Evolutionary conservation across 805 yeast genomes (phyloP), one percentile per base, ranked within the genome.

Genomic region (Deakozyma indianensis): DNA sequence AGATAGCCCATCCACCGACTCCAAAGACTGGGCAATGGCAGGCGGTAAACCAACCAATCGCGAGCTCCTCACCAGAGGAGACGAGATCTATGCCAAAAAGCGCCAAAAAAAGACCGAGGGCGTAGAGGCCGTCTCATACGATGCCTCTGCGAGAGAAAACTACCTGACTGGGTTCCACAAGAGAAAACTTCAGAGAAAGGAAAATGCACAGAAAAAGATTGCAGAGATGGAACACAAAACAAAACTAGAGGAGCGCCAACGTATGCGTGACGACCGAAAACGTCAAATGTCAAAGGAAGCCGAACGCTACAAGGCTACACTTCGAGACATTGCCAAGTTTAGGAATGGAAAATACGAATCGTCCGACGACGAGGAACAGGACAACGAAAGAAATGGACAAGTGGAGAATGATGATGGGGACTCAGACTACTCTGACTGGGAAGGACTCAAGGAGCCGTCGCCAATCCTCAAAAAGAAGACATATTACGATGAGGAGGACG

Each of bases 101-200:
- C 80, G 78, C 57, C 69, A 27, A 76, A 75, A 59, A 73, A 76
- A 58, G 75, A 73, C 57, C 72, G 44, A 45, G 22, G 56, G 86
- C 35, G 87, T 84, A 2, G 88, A 76, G 23, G 96, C 86, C 60
- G 94, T 92, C 23, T 77, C 74, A 1, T 92, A 87, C 60, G 92
- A 92, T 62, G 75, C 77, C 51, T 83, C 73, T 18, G 73, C 82
- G 9, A 49, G 50, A 22, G 62, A 67, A 24, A 95, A 90, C 49
- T 90, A 78, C 61, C 66, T 90, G 53, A 90, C 96, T 2, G 98
- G 98, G 35, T 90, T 90, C 62, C 97, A 92, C 63, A 90, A 90
- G 65, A 75, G 98, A 57, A 90, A 90, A 60, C 60, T 90, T 16
- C 83, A 83, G 57, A 74, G 97, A 61, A 83, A 83, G 64, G 88